Evolutionary conservation across 2,329 filamentous ascomycete genomes (phyloP), one percentile per base, ranked within the genome.

Genomic region (Neopestalotiopsis sp.): DNA sequence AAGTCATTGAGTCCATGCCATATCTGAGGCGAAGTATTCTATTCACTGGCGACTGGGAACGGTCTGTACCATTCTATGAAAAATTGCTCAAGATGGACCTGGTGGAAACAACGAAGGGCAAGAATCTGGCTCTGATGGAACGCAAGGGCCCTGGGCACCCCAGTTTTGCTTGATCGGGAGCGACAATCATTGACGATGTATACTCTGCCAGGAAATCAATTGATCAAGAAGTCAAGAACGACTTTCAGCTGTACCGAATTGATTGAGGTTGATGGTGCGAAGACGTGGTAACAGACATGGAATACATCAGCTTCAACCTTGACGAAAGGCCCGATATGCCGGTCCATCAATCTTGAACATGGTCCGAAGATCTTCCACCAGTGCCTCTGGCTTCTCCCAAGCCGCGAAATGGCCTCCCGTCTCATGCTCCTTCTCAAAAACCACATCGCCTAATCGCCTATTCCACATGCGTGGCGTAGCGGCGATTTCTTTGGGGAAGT

Each of bases 1-100:
- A 86, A 66, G 71, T 82, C 1, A 72, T 81, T n/a, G 74, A 79
- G n/a, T 76, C 76, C 12, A 80, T 86, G 76, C 80, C 83, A 3
- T 72, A 82, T 71, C 71, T 87, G 69, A 74, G 85, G 64, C 75
- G 81, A 65, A 71, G 75, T 14, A 78, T 83, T 77, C 69, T 82
- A 7, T 65, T 77, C 34, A 71, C 72, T 6, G 70, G 69, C 24
- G 72, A 77, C 56, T 80, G 79, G 78, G 70, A 77, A 4, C 66
- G 72, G 6, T 76, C 74, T 0, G 79, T 81, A 2, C 79, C 79
- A 0, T 81, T 81, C 1, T 81, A 81, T 12, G 66, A 75, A 56
- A 74, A 71, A 38, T 7, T 79, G 0, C 68, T 81, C 74, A 73
- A 68, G n/a, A 80, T 79, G 78, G 66, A 66, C 3, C 56, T 80